Percentiles rank a stretch among this genome's conserved stretches.
Conservation (phyloP, 2,329 filamentous ascomycete species). For the Pseudocercospora pini-densiflorae region DNA sequence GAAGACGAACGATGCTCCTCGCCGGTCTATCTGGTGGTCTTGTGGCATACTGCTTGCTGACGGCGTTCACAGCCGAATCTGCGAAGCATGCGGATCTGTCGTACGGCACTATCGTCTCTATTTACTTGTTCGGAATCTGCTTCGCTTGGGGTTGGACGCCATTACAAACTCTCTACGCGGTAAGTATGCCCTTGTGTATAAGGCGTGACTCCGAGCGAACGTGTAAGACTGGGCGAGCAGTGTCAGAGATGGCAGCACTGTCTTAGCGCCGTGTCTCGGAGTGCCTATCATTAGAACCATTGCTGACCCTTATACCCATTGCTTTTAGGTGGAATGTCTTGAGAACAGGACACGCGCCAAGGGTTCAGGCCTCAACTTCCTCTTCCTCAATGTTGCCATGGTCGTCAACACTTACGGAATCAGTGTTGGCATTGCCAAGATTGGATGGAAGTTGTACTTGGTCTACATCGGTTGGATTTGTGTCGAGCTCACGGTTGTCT, state of each 20-base stretch:
- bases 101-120: conserved; percentile 46
- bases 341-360: conserved; percentile 47
- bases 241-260: too few species aligned
- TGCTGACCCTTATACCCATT: too few species aligned
- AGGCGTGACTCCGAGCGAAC: too few species aligned
- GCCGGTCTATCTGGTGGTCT: conserved; percentile 43
- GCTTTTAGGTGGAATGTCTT: conserved; percentile 36
- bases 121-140: conserved; percentile 48
- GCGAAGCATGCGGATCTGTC: conserved; percentile 31
- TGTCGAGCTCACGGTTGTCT: conserved; percentile 38
- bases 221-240: too few species aligned
- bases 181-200: too few species aligned
- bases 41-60: conserved; percentile 42
- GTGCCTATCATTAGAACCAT: too few species aligned
- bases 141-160: conserved; percentile 48
- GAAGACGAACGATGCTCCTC: conserved; percentile 43
- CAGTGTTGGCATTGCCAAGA: conserved; percentile 31
- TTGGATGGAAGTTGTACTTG: conserved; percentile 35
- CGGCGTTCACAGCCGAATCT: conserved; percentile 40
- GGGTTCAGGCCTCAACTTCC: conserved; percentile 39
- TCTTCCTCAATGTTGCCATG: conserved; percentile 51
- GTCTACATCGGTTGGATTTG: conserved; percentile 39
- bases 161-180: conserved; percentile 44
- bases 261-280: too few species aligned
- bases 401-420: conserved; percentile 45